Evolutionary conservation across 805 yeast genomes (phyloP), one percentile per base, ranked within the genome.

Genomic region (Candida vaughaniae): DNA sequence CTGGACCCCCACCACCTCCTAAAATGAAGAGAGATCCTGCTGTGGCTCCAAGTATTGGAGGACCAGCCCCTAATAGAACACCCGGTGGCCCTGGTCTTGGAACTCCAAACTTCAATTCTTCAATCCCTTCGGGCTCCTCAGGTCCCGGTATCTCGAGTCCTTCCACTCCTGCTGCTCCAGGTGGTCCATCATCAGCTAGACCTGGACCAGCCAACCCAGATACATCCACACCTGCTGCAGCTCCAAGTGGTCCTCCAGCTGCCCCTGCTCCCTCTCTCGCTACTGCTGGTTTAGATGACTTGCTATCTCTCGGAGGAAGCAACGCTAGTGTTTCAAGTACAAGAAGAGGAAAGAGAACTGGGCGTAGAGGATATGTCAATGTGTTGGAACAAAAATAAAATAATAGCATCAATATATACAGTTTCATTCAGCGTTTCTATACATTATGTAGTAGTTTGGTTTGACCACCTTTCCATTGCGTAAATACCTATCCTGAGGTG

Each of bases 1-100:
- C 77, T 1, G 72, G 77, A 3, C 79, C 82, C 2, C 82, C 91
- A 3, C 91, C 96, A 4, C 93, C 95, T 3, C 72, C 73, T 7
- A 51, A 56, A 33, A 56, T 51, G 51, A 66, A 55, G 45, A 58
- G 59, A 36, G 47, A 48, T 14, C 45, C 55, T 3, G 44, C 57
- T 4, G 46, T 38, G 5, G 55, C 62, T 8, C 39, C 54, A 31
- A 35, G 37, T 8, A 25, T 35, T 16, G 27, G 38, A n/a, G 45
- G 47, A 3, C 42, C 48, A 8, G 31, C 41, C 23, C 45, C 47
- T 3, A 35, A 37, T 14, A 27, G 47, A 29, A 19, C 33, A 1
- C 44, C 47, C 10, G 43, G 46, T 9, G 37, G 44, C 11, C 36
- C 39, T 15, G 14, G 19, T 19, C 22, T 35, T 6, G 47, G 45